Evolutionary conservation across 208 protist species (phyloP), one percentile per base, ranked within the genome.

Genomic region (Paratrypanosoma confusum): DNA sequence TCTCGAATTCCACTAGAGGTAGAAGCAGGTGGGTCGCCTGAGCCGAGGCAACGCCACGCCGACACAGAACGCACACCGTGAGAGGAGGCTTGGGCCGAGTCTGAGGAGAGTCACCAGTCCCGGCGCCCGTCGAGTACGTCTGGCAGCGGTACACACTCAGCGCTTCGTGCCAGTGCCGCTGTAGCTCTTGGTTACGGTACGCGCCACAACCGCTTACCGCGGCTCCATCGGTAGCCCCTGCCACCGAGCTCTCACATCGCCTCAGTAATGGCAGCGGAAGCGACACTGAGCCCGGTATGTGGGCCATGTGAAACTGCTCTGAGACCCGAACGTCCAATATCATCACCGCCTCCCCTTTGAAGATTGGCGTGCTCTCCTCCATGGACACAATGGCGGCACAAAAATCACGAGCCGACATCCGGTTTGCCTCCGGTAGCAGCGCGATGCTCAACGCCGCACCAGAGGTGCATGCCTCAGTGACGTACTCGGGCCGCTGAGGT

Each of bases 301-400:
- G 78, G 0, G 73, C 81, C 80, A 93, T 93, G 35, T 71, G 67
- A 50, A 71, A 93, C 68, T 93, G 84, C 10, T 68, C 53, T 18
- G 38, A 34, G 31, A 36, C 48, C 3, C 84, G 80, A 20, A 93
- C 84, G 56, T 93, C 84, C 16, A 93, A 20, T 33, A 50, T 16
- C 26, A 49, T 18, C 18, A 23, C 16, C 33, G 8, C 16, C 32
- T 20, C 17, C n/a, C 11, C 11, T 18, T 36, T 31, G 28, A 7
- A 50, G 10, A 17, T 5, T 22, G 10, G 28, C 16, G 27, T 32
- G n/a, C n/a, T 35, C 36, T 2, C 36, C 43, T 13, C 17, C 21
- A 35, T 20, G 6, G 1, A 3, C 36, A 13, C 7, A 10, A 45
- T 21, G 5, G 22, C 18, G 1, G 22, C 1, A 3, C 24, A 35